Conservation (phyloP, 2,329 filamentous ascomycete genomes). For the Cladophialophora psammophila region DNA sequence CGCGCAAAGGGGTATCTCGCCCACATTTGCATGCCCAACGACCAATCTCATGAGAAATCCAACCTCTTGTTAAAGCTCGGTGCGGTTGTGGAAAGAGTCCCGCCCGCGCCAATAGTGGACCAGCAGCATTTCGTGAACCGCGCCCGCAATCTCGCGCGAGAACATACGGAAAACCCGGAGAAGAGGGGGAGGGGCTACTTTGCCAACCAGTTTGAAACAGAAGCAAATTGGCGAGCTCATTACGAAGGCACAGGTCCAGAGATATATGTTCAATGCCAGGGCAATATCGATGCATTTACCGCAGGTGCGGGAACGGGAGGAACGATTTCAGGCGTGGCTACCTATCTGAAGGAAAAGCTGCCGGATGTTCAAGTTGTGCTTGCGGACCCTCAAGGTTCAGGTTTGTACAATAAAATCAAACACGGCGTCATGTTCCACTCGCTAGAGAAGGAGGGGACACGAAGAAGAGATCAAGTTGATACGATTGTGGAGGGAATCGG, state of each 20-base stretch:
- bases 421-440: conserved; percentile 95
- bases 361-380: conserved; percentile 74
- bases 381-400: conserved; percentile 92
- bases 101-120: conserved; percentile 91
- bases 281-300: conserved; percentile 82
- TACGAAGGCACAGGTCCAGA: conserved; percentile 85
- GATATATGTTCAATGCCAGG: conserved; percentile 79
- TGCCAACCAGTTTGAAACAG: conserved; percentile 93
- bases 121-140: conserved; percentile 94
- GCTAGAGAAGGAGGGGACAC: conserved; percentile 88
- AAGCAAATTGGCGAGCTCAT: conserved; percentile 88
- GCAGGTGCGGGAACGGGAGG: conserved; percentile 87
- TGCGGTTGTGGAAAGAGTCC: conserved; percentile 88
- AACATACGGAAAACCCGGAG: conserved; percentile 68
- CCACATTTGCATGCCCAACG: conserved; percentile 97
- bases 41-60: conserved; percentile 87
- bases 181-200: conserved; percentile 83
- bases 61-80: conserved; percentile 88
- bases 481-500: conserved; percentile 96
- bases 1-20: conserved; percentile 88
- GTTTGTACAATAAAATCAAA: conserved; percentile 87
- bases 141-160: conserved; percentile 75
- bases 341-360: conserved; percentile 79
- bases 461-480: conserved; percentile 89
- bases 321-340: conserved; percentile 85